phyloP scores from a whole-genome alignment of 139 green algal genomes.

The Coccomyxa sp. region DNA sequence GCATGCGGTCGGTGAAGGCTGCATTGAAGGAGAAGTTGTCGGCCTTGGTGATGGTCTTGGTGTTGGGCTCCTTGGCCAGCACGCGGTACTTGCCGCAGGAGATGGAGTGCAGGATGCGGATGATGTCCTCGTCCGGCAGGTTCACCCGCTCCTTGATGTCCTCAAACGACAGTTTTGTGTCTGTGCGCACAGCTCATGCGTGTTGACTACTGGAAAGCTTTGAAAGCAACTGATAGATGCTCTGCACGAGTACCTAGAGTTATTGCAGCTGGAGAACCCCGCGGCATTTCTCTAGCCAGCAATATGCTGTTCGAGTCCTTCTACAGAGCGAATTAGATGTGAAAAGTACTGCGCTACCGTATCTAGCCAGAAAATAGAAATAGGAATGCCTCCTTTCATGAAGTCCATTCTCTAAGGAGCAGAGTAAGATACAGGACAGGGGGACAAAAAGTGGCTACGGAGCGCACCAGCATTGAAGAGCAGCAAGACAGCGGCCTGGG shows the following conservation, averaged over 20 bases:
- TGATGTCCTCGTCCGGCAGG: conserved; percentile 85
- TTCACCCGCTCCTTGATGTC: conserved; percentile 81
- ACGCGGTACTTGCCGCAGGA: conserved; percentile 87
- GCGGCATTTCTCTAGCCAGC: no score
- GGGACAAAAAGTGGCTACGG: not conserved
- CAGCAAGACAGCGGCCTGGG: conserved; percentile 82
- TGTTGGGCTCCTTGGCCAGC: conserved; percentile 74
- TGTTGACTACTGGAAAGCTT: not conserved
- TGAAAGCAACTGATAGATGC: no score
- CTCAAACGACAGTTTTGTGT: conserved; percentile 59
- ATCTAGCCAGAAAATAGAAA: no score
- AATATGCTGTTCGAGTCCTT: no score
- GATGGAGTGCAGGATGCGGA: conserved; percentile 81
- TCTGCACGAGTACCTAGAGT: no score
- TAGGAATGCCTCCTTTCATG: no score
- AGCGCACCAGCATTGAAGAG: conserved; percentile 81
- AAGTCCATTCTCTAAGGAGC: no score
- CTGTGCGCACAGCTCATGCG: not conserved
- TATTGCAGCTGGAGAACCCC: no score
- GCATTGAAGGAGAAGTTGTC: conserved; percentile 88
- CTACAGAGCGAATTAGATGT: no score
- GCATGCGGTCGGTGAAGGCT: conserved; percentile 88
- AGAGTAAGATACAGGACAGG: no score
- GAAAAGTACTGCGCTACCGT: no score
- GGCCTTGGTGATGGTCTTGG: conserved; percentile 63